These are phyloP conservation scores for Podaxis sp. DNA, from an alignment of 768 basidiomycete species.

Conservation along the genomic window DNA sequence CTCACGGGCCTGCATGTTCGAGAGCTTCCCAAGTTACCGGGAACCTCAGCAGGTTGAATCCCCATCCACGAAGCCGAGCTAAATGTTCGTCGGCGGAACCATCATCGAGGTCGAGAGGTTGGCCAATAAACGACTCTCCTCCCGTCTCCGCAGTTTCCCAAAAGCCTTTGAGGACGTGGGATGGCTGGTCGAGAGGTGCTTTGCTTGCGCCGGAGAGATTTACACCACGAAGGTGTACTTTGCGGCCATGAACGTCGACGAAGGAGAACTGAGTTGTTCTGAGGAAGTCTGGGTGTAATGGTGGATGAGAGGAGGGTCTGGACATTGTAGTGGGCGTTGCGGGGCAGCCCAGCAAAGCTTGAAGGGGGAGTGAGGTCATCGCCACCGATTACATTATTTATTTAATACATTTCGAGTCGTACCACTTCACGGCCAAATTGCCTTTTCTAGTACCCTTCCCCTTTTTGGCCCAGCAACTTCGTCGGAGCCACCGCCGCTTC, in stretches of 20 bases:
- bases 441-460: not conserved
- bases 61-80: slow-evolving; percentile 86
- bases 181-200: slow-evolving; percentile 71
- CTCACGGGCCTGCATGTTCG: slow-evolving; percentile 95
- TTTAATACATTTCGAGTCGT: slow-evolving; percentile 3
- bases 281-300: slow-evolving; percentile 49
- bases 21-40: slow-evolving; percentile 94
- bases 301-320: slow-evolving; percentile 13
- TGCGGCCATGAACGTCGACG: slow-evolving; percentile 73
- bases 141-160: slow-evolving; percentile 79
- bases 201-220: slow-evolving; percentile 92
- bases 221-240: slow-evolving; percentile 87
- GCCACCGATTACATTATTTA: slow-evolving; percentile 1
- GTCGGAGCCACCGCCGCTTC: not conserved
- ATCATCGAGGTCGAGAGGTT: slow-evolving; percentile 84
- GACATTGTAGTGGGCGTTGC: not conserved
- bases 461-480: not conserved
- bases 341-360: not conserved
- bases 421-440: not conserved
- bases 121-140: slow-evolving; percentile 67
- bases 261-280: slow-evolving; percentile 71
- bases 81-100: slow-evolving; percentile 86
- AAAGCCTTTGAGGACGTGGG: slow-evolving; percentile 69
- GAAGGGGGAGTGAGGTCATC: slow-evolving; percentile 7
- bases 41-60: slow-evolving; percentile 85